A percentile compares a stretch with the other conserved stretches of the same genome.
Evolutionary conservation across 345 rosid species (phyloP).

Genomic region (Draba incana): DNA sequence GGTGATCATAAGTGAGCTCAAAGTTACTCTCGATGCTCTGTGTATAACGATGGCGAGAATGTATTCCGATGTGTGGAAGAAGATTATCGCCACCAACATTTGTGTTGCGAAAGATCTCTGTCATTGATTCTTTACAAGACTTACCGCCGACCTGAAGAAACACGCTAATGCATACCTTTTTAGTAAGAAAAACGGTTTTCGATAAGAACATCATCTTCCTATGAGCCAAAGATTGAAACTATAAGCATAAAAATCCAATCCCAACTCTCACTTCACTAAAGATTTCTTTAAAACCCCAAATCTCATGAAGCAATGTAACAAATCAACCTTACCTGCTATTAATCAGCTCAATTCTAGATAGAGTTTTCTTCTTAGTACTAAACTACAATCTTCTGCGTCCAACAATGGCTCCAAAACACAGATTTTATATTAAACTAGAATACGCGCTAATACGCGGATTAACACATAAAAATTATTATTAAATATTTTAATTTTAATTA

Average conservation of each 20-base stretch:
- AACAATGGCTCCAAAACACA: conserved; percentile 10
- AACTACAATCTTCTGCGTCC: neutral
- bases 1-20: conserved; percentile 64
- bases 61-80: conserved; percentile 70
- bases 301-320: conserved; percentile 21
- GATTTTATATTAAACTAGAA: neutral
- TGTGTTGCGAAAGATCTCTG: conserved; percentile 56
- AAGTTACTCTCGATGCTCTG: conserved; percentile 56
- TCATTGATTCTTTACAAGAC: conserved; percentile 39
- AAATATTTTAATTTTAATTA: too few species aligned
- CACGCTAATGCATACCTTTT: conserved; percentile 4
- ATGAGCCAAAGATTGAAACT: neutral
- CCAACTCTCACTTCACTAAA: conserved; percentile 16
- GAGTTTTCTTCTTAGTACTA: conserved; percentile 10
- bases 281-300: neutral
- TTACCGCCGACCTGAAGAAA: conserved; percentile 46
- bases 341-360: too few species aligned
- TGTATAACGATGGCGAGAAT: conserved; percentile 54
- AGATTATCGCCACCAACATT: conserved; percentile 53
- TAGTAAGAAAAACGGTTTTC: neutral
- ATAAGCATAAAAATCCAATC: neutral
- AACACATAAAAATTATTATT: too few species aligned
- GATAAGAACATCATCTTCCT: conserved; percentile 3
- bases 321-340: neutral
- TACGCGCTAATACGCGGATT: too few species aligned